Base-by-base conservation (phyloP, 768 basidiomycete genomes). In the Podaxis carcinomalis region DNA sequence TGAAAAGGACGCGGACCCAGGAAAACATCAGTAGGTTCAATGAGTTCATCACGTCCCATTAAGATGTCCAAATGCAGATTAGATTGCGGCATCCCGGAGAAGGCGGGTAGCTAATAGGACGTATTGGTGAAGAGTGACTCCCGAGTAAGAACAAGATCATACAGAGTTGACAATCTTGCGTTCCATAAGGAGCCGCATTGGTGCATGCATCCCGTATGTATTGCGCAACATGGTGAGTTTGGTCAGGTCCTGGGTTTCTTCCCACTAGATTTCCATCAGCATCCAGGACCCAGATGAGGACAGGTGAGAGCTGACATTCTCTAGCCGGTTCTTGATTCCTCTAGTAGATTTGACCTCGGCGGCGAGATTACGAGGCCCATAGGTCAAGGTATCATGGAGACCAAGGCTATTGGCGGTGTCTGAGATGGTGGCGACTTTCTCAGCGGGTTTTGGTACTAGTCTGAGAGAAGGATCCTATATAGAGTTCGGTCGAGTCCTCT, bases 41-140 rank as follows among this genome's bases (percentile, higher is more conserved):
- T 79, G 23, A 75, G 79, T 73, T 97, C 93, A 68, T 99, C 96
- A 40, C 89, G 86, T 50, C 96, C 96, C 86, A 92, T 91, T 61
- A 99, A 74, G 66, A 98, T 92, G 72, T 99, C 96, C 27, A 95
- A 84, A 65, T 92, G 89, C 40, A 98, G 70, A 75, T 98, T 97
- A 10, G 87, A 85, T 55, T 82, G 83, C 14, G 81, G 77, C 65
- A 87, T 71, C 40, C 78, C 83, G 14, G 89, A 81, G 75, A 90
- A 83, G 63, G 86, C 87, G 2, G 85, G 81, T 66, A 78, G 82
- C 92, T 93, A 63, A 40, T 60, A 39, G 47, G 27, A 57, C 40
- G 21, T 16, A 53, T 44, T 23, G 60, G 23, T 54, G 52, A 1
- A 51, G 23, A 3, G 57, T n/a, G 11, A 16, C 23, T 37, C 5